phyloP scores from a whole-genome alignment of 129 eudicot species.

The Saposhnikovia divaricata region DNA sequence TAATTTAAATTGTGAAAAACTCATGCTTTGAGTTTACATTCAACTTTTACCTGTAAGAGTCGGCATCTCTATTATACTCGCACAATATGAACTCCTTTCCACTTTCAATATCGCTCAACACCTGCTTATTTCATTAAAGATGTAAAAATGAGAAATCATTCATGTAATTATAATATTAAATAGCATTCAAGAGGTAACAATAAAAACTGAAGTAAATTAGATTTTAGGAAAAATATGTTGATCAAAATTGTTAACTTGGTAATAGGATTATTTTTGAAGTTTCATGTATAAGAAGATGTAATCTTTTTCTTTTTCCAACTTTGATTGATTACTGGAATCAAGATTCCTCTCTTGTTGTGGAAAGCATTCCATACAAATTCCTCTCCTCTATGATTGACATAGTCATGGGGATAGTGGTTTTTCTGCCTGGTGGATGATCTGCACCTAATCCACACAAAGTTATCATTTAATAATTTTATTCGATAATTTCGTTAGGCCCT shows the following conservation, averaged over 20 bases:
- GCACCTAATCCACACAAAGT: no score
- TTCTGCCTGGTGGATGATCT: no score
- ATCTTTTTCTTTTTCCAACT: background rate
- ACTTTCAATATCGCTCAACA: conserved; percentile 63
- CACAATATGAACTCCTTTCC: conserved; percentile 89
- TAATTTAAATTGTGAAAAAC: background rate
- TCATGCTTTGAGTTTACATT: background rate
- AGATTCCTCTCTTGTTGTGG: no score
- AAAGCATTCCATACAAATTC: no score
- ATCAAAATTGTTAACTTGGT: background rate
- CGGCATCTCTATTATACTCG: conserved; percentile 97
- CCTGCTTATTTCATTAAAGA: conserved; percentile 41
- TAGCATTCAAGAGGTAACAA: background rate
- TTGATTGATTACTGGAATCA: no score
- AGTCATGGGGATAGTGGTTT: no score
- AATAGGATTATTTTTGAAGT: background rate
- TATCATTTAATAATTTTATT: no score
- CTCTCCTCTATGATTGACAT: no score
- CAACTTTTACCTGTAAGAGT: conserved; percentile 73
- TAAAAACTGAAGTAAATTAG: background rate
- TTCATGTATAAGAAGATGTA: background rate
- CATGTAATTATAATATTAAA: background rate
- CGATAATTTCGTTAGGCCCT: no score
- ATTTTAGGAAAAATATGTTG: background rate
- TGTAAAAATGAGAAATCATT: background rate